Evolutionary conservation across 169 alveolate genomes (phyloP).

Genomic region (Plasmodium gallinaceum): DNA sequence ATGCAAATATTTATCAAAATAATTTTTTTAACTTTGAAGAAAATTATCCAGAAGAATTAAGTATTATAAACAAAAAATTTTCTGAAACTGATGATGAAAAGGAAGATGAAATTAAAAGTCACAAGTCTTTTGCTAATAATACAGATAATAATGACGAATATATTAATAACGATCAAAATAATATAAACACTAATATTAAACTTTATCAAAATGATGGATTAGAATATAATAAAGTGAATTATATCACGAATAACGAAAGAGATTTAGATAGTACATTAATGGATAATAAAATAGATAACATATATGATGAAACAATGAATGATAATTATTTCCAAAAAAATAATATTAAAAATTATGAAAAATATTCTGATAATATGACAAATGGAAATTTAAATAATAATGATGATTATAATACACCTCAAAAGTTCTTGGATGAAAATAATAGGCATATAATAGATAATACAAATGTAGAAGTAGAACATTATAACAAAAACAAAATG

Average conservation of each 20-base stretch:
- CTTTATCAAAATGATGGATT: not conserved
- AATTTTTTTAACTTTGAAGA: conserved; percentile 34
- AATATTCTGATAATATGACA: not conserved
- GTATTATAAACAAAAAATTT: conserved; percentile 1
- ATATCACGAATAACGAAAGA: not conserved
- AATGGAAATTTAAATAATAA: conserved; percentile 9
- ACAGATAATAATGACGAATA: not conserved
- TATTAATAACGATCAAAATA: not conserved
- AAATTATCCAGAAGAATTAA: conserved; percentile 26
- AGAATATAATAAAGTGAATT: not conserved
- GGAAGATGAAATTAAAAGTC: conserved; percentile 4
- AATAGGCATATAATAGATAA: too few species aligned
- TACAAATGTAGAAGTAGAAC: too few species aligned
- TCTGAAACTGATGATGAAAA: conserved; percentile 18
- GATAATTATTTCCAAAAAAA: not conserved
- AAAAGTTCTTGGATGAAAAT: too few species aligned
- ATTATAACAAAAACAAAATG: too few species aligned
- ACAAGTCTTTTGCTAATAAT: not conserved
- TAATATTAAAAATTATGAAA: not conserved
- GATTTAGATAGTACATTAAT: not conserved
- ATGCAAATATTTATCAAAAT: conserved; percentile 18
- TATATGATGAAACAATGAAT: not conserved
- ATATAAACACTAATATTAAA: not conserved
- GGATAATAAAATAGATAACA: conserved; percentile 18
- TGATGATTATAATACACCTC: not conserved